These are phyloP conservation scores for Mytilinidion resinicola DNA, from an alignment of 495 filamentous ascomycete species.

Conservation along the genomic window DNA sequence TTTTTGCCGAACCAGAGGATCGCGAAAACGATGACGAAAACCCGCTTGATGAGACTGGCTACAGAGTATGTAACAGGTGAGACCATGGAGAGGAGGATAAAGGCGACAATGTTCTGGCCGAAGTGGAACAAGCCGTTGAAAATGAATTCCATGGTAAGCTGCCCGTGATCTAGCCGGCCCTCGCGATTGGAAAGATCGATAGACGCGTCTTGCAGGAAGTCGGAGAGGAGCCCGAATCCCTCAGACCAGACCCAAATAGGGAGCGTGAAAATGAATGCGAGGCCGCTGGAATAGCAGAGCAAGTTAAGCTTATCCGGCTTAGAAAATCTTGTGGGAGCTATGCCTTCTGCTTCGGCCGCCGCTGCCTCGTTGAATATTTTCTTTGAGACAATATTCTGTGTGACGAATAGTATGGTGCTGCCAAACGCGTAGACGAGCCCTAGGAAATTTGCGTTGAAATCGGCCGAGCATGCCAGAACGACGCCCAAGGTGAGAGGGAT, in stretches of 20 bases:
- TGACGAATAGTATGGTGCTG: slow-evolving; percentile 89
- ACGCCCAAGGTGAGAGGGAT: slow-evolving; percentile 88
- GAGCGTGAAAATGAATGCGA: slow-evolving; percentile 84
- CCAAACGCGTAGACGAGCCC: slow-evolving; percentile 82
- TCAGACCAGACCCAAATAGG: slow-evolving; percentile 93
- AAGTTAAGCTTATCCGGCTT: slow-evolving; percentile 97
- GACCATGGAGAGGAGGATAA: slow-evolving; percentile 82
- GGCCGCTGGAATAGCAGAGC: slow-evolving; percentile 87
- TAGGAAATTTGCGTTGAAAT: slow-evolving; percentile 77
- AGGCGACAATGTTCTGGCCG: slow-evolving; percentile 90
- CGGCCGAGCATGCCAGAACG: slow-evolving; percentile 88
- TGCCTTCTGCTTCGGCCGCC: slow-evolving; percentile 64
- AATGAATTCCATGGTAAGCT: slow-evolving; percentile 72
- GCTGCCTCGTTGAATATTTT: slow-evolving; percentile 96
- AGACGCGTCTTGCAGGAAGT: slow-evolving; percentile 62
- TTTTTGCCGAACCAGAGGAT: slow-evolving; percentile 93
- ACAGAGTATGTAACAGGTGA: slow-evolving; percentile 97
- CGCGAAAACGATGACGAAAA: slow-evolving; percentile 92
- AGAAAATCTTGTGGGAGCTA: slow-evolving; percentile 44
- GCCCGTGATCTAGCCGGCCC: slow-evolving; percentile 69
- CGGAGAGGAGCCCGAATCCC: slow-evolving; percentile 65
- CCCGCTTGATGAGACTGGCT: slow-evolving; percentile 88
- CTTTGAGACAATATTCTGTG: slow-evolving; percentile 98
- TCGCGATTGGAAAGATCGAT: slow-evolving; percentile 54
- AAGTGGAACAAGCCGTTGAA: slow-evolving; percentile 99